phyloP scores from a whole-genome alignment of 352 stramenopile species.

The Phytophthora citricola region DNA sequence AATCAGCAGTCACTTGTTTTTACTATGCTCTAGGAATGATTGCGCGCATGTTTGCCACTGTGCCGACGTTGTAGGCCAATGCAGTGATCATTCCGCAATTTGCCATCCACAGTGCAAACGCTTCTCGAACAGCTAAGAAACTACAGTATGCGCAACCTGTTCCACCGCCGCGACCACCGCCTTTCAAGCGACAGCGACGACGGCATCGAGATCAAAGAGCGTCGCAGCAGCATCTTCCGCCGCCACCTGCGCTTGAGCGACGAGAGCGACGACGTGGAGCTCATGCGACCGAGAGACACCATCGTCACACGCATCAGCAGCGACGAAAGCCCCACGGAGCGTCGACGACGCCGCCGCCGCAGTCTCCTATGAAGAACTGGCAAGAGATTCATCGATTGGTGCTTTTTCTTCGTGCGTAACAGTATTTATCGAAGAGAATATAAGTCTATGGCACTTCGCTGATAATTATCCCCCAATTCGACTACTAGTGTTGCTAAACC shows the following conservation, averaged over 20 bases:
- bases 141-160: conserved; percentile 41
- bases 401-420: too few species aligned
- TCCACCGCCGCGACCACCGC: conserved; percentile 34
- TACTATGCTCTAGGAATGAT: conserved; percentile 31
- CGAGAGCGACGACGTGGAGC: conserved; percentile 35
- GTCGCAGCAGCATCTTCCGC: conserved; percentile 36
- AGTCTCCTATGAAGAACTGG: conserved; percentile 10
- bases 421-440: too few species aligned
- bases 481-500: too few species aligned
- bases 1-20: conserved; percentile 15
- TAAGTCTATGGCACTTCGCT: too few species aligned
- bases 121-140: conserved; percentile 5
- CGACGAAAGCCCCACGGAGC: conserved; percentile 24
- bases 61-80: too few species aligned
- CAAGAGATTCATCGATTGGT: conserved; percentile 2
- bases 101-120: conserved; percentile 18
- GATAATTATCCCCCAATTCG: too few species aligned
- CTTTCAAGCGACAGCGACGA: conserved; percentile 24
- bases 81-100: conserved; percentile 28
- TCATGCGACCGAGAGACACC: conserved; percentile 50
- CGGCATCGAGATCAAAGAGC: conserved; percentile 31
- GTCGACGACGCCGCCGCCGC: conserved; percentile 29
- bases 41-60: conserved; percentile 8
- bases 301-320: conserved; percentile 41
- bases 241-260: conserved; percentile 23